Percentiles rank a stretch among this genome's conserved stretches.
Evolutionary conservation across 768 basidiomycete species (phyloP).

Genomic region (Termitomyces titanicus): DNA sequence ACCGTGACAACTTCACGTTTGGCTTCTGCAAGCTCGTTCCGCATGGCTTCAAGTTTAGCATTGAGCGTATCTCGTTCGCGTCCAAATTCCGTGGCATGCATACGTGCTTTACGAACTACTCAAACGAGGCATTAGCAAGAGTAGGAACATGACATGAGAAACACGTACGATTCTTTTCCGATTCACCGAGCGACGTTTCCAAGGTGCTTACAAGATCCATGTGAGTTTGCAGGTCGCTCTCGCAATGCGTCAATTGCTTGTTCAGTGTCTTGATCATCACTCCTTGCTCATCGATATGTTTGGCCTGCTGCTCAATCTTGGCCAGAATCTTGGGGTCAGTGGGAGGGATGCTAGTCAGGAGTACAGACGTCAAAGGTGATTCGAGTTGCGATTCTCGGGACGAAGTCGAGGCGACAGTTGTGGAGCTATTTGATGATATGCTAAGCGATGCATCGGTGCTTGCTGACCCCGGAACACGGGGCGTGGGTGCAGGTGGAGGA

Average conservation of each 20-base stretch:
- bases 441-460: slow-evolving; percentile 53
- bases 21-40: slow-evolving; percentile 70
- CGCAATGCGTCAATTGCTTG: slow-evolving; percentile 91
- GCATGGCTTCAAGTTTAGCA: slow-evolving; percentile 60
- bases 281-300: slow-evolving; percentile 80
- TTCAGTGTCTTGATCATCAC: slow-evolving; percentile 92
- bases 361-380: slow-evolving; percentile 60
- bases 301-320: slow-evolving; percentile 70
- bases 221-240: slow-evolving; percentile 85
- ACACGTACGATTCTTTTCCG: slow-evolving; percentile 86
- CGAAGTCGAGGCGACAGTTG: slow-evolving; percentile 46
- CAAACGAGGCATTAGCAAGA: slow-evolving; percentile 3
- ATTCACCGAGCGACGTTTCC: slow-evolving; percentile 84
- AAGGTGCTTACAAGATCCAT: slow-evolving; percentile 86
- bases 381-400: slow-evolving; percentile 72
- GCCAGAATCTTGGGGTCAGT: slow-evolving; percentile 53
- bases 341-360: slow-evolving; percentile 33
- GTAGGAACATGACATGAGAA: slow-evolving; percentile 1
- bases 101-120: slow-evolving; percentile 86
- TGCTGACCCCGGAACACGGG: slow-evolving; percentile 36
- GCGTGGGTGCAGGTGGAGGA: slow-evolving; percentile 80
- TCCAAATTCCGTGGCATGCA: slow-evolving; percentile 88
- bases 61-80: slow-evolving; percentile 79
- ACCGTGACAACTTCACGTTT: slow-evolving; percentile 77
- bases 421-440: slow-evolving; percentile 54